Conservation (phyloP, 257 asterid species). For the Osmanthus fragrans region DNA sequence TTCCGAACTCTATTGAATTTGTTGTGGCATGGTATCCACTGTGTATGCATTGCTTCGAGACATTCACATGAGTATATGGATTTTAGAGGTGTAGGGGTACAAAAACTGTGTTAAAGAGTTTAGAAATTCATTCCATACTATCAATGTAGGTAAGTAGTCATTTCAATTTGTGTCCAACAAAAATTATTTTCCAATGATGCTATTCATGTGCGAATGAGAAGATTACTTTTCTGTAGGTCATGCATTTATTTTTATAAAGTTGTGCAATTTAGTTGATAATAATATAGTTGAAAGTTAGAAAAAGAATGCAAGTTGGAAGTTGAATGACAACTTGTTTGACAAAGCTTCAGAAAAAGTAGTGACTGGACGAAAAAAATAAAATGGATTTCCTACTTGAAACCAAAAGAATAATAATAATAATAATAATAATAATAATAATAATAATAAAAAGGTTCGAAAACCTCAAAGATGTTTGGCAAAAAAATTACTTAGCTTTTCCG, state of each 20-base stretch:
- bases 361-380: neutral
- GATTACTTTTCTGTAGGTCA: neutral
- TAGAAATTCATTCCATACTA: slow-evolving; percentile 47
- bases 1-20: slow-evolving; percentile 21
- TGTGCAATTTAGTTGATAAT: too few species aligned
- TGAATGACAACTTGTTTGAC: neutral
- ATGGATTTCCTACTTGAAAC: too few species aligned
- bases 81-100: slow-evolving; percentile 78
- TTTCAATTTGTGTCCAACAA: neutral
- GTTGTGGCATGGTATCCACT: slow-evolving; percentile 63
- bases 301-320: neutral
- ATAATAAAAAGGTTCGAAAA: too few species aligned
- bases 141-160: slow-evolving; percentile 51
- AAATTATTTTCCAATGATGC: neutral
- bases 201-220: neutral
- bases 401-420: too few species aligned
- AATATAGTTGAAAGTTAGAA: too few species aligned
- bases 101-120: slow-evolving; percentile 56
- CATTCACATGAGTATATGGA: slow-evolving; percentile 75
- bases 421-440: too few species aligned
- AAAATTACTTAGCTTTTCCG: too few species aligned
- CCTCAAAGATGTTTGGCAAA: neutral
- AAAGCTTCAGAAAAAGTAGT: neutral
- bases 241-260: neutral
- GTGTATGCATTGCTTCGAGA: slow-evolving; percentile 89